These are phyloP conservation scores for Thinopyrum elongatum DNA, from an alignment of 176 grass and related monocot species.

Conservation along the genomic window DNA sequence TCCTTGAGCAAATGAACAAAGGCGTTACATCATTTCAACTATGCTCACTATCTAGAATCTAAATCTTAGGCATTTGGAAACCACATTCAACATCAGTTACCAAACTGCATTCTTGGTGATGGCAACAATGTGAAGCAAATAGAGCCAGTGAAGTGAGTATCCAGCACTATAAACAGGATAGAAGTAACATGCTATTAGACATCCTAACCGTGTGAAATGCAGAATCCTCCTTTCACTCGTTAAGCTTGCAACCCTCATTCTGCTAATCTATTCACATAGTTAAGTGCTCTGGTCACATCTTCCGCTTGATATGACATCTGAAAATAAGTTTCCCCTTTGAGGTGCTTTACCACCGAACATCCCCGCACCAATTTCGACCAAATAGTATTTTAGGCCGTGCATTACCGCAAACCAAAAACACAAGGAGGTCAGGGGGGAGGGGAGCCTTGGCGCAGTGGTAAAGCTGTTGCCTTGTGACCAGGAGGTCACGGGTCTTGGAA, in stretches of 20 bases:
- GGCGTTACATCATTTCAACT: neutral
- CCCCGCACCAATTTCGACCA: neutral
- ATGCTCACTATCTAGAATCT: neutral
- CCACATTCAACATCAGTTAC: neutral
- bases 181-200: neutral
- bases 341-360: neutral
- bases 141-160: neutral
- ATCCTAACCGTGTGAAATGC: neutral
- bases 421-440: too few species aligned
- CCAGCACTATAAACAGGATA: neutral
- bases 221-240: neutral
- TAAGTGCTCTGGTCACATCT: neutral
- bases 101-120: neutral
- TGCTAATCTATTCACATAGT: neutral
- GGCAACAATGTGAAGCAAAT: neutral
- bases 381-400: neutral
- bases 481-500: too few species aligned
- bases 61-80: neutral
- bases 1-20: neutral
- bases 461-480: too few species aligned
- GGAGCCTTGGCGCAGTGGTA: too few species aligned
- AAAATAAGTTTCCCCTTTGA: neutral
- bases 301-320: conserved; percentile 1
- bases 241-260: neutral
- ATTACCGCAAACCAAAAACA: neutral